These are phyloP conservation scores for Rhodofomes roseus DNA, from an alignment of 1,284 basidiomycete species.

Conservation along the genomic window DNA sequence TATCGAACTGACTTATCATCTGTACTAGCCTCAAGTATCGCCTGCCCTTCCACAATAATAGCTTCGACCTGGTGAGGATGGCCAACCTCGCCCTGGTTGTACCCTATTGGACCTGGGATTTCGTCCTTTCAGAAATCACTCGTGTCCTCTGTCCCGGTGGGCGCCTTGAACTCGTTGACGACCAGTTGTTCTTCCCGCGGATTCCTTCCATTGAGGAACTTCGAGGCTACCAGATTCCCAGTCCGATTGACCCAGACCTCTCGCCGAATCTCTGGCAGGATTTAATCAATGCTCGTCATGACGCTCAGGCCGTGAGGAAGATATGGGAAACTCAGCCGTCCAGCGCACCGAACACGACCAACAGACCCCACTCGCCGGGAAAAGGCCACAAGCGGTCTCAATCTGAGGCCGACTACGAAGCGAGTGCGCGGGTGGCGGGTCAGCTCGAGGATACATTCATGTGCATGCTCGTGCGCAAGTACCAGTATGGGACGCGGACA, in stretches of 20 bases:
- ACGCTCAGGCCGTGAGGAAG: background rate
- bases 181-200: conserved; percentile 59
- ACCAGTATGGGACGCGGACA: conserved; percentile 45
- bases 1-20: background rate
- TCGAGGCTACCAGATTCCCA: background rate
- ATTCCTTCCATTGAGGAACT: conserved; percentile 11
- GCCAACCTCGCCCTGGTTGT: conserved; percentile 60
- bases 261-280: background rate
- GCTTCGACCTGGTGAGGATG: conserved; percentile 70
- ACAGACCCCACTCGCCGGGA: background rate
- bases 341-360: background rate
- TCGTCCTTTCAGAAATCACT: conserved; percentile 51
- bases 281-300: background rate
- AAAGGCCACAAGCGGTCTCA: background rate
- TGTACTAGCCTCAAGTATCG: conserved; percentile 45
- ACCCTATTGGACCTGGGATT: conserved; percentile 53
- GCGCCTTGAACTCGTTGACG: conserved; percentile 68
- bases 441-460: conserved; percentile 51
- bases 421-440: conserved; percentile 32
- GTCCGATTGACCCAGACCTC: background rate
- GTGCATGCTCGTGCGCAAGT: conserved; percentile 47
- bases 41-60: conserved; percentile 55
- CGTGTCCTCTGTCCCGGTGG: conserved; percentile 61
- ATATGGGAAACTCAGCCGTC: too few species aligned
- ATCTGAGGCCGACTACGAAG: conserved; percentile 23